phyloP scores from a whole-genome alignment of 768 basidiomycete species.

The Chalciporus chontae region DNA sequence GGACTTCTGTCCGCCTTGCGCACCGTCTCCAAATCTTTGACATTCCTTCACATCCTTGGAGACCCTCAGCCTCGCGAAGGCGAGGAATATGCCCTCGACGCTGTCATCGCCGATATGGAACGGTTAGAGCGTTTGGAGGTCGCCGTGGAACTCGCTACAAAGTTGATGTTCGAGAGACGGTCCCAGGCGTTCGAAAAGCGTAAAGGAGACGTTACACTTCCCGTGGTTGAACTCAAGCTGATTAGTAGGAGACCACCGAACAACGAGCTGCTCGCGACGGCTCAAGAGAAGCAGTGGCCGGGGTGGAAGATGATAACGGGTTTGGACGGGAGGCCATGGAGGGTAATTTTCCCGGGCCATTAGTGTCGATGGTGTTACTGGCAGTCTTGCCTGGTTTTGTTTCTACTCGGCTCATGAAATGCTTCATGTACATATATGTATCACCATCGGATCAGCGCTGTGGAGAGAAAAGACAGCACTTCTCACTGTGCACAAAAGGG shows the following conservation, averaged over 20 bases:
- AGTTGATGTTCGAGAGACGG: not conserved
- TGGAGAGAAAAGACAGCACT: too few relatives aligned
- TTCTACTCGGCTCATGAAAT: too few relatives aligned
- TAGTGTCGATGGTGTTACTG: not conserved
- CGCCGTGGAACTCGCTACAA: not conserved
- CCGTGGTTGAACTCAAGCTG: not conserved
- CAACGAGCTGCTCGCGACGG: not conserved
- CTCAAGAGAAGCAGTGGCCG: not conserved
- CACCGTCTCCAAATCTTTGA: conserved; percentile 1
- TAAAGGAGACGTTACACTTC: not conserved
- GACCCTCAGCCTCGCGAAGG: not conserved
- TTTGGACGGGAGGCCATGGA: not conserved
- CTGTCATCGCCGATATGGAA: not conserved
- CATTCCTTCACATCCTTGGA: not conserved
- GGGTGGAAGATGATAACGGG: not conserved
- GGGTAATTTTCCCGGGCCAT: too few relatives aligned
- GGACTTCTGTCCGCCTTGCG: conserved; percentile 1
- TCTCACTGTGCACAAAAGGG: too few relatives aligned
- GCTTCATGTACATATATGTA: too few relatives aligned
- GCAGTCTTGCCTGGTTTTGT: too few relatives aligned
- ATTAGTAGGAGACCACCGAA: not conserved
- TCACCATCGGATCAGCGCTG: too few relatives aligned
- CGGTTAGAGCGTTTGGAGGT: not conserved
- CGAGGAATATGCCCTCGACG: conserved; percentile 9
- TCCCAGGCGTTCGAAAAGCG: not conserved